Evolutionary conservation across 2,329 filamentous ascomycete genomes (phyloP).

Genomic region (Alternaria triticina): DNA sequence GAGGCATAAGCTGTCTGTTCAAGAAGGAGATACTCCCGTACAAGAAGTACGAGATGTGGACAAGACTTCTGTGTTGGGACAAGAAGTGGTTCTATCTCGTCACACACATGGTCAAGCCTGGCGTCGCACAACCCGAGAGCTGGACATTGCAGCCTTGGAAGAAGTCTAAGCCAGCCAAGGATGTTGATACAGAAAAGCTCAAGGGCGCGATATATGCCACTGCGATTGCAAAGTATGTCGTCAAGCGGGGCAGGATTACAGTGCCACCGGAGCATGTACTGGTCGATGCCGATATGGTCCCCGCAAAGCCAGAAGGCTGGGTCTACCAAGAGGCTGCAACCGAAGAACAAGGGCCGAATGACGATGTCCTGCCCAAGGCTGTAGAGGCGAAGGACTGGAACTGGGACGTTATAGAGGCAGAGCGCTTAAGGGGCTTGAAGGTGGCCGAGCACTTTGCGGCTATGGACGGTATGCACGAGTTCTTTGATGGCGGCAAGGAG

Average conservation of each 20-base stretch:
- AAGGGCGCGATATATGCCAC: constrained; percentile 56
- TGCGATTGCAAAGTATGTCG: constrained; percentile 58
- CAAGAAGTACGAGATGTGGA: constrained; percentile 56
- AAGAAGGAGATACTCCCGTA: constrained; percentile 56
- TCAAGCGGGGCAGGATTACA: constrained; percentile 70
- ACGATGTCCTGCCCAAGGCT: constrained; percentile 32
- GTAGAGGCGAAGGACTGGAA: constrained; percentile 57
- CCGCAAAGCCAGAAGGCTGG: constrained; percentile 69
- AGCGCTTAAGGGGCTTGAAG: constrained; percentile 61
- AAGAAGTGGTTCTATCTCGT: constrained; percentile 59
- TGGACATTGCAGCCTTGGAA: constrained; percentile 58
- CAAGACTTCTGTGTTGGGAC: constrained; percentile 56
- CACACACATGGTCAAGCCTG: constrained; percentile 56
- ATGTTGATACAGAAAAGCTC: constrained; percentile 42
- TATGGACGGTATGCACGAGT: constrained; percentile 61
- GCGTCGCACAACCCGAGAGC: constrained; percentile 48
- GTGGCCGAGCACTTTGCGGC: constrained; percentile 62
- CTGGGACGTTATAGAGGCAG: constrained; percentile 66
- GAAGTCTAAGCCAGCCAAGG: constrained; percentile 27
- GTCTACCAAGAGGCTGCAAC: constrained; percentile 23
- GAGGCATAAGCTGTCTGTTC: constrained; percentile 57
- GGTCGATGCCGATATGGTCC: constrained; percentile 74
- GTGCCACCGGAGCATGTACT: constrained; percentile 82
- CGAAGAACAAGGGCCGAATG: constrained; percentile 17
- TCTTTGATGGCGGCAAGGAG: constrained; percentile 54